Evolutionary conservation across 2,329 filamentous ascomycete species (phyloP).

Genomic region (Xylariaceae sp.): DNA sequence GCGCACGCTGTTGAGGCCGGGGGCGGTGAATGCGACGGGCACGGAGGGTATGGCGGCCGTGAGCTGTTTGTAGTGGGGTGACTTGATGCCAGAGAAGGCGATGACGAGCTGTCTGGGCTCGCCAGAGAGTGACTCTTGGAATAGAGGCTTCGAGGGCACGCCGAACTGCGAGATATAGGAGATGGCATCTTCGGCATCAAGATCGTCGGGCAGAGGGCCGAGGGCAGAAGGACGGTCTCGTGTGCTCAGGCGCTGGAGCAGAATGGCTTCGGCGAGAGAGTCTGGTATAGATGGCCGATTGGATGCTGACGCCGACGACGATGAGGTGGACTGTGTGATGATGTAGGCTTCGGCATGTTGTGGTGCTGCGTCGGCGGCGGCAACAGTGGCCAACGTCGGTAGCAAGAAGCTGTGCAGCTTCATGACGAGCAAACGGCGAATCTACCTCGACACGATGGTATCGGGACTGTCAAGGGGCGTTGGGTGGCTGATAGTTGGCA

Average conservation of each 20-base stretch:
- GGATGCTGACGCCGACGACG: slow-evolving; percentile 26
- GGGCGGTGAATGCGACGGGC: slow-evolving; percentile 47
- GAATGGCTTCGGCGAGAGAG: slow-evolving; percentile 55
- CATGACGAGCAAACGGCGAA: slow-evolving; percentile 26
- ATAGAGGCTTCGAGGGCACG: slow-evolving; percentile 53
- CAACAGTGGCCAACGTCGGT: slow-evolving; percentile 35
- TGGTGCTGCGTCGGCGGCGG: slow-evolving; percentile 30
- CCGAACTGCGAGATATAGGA: slow-evolving; percentile 60
- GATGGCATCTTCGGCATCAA: slow-evolving; percentile 49
- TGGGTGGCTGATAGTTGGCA: too few relatives aligned
- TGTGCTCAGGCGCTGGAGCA: slow-evolving; percentile 55
- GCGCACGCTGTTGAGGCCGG: slow-evolving; percentile 44
- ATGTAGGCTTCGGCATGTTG: slow-evolving; percentile 52
- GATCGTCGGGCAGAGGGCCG: slow-evolving; percentile 43
- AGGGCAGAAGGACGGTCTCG: slow-evolving; percentile 47
- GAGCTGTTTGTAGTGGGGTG: slow-evolving; percentile 40
- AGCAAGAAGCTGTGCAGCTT: slow-evolving; percentile 41
- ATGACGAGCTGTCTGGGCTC: slow-evolving; percentile 56
- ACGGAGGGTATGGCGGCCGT: slow-evolving; percentile 41
- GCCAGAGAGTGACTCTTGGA: slow-evolving; percentile 28
- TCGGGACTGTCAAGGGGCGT: too few relatives aligned
- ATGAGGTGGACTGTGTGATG: slow-evolving; percentile 37
- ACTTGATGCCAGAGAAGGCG: slow-evolving; percentile 54
- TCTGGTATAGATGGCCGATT: slow-evolving; percentile 45
- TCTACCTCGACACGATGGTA: too few relatives aligned